Evolutionary conservation across 805 yeast species (phyloP).

Genomic region (Saccharomycopsis sp.): DNA sequence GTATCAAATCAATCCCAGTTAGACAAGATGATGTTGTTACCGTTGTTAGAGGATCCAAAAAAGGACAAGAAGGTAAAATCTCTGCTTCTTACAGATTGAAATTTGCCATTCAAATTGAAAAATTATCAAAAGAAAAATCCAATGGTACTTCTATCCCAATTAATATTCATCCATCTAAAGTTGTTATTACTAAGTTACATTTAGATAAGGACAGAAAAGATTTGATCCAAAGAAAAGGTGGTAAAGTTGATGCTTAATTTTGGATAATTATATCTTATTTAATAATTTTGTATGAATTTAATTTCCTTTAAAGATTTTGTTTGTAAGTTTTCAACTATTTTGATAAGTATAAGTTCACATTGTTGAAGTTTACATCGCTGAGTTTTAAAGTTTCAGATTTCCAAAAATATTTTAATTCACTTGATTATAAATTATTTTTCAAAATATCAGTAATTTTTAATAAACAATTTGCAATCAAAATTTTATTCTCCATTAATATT

Average conservation of each 20-base stretch:
- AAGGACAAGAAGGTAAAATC: conserved; percentile 98
- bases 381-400: too few species aligned
- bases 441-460: conserved; percentile 11
- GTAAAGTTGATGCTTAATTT: conserved; percentile 54
- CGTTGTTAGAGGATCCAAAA: conserved; percentile 97
- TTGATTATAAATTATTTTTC: too few species aligned
- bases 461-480: conserved; percentile 13
- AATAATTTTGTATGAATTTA: conserved; percentile 5
- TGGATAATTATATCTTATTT: too few species aligned
- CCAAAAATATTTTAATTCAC: too few species aligned
- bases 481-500: conserved; percentile 3
- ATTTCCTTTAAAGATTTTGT: too few species aligned
- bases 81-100: conserved; percentile 98
- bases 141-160: conserved; percentile 96
- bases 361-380: too few species aligned
- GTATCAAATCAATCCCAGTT: conserved; percentile 90
- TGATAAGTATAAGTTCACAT: not conserved
- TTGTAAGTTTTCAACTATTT: not conserved
- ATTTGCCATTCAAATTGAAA: conserved; percentile 92
- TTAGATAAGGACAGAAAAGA: conserved; percentile 99
- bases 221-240: conserved; percentile 96
- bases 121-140: conserved; percentile 94
- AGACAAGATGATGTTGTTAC: conserved; percentile 95
- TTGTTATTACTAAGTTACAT: conserved; percentile 96
- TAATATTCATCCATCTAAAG: conserved; percentile 97